Conservation (phyloP, 2,329 filamentous ascomycete species). For the Pestalotiopsis sp. region DNA sequence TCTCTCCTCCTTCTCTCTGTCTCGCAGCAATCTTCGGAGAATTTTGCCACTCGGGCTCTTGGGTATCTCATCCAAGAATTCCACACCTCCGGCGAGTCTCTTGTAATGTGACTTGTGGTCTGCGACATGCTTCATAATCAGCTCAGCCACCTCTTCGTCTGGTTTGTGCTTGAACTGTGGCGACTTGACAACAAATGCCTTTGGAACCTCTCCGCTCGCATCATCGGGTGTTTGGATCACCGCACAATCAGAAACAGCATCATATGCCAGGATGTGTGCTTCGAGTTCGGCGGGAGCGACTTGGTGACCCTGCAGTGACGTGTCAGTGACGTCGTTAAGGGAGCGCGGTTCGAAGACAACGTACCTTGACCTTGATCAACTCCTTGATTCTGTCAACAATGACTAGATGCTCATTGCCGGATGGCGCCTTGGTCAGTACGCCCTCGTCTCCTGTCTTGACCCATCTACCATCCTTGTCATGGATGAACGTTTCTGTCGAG, state of each 20-base stretch:
- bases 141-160: conserved; percentile 41
- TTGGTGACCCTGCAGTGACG: conserved; percentile 62
- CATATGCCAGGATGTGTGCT: conserved; percentile 75
- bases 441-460: conserved; percentile 87
- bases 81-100: conserved; percentile 54
- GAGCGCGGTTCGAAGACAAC: neutral
- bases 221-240: conserved; percentile 73
- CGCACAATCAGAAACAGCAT: conserved; percentile 74
- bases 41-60: conserved; percentile 70
- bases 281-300: conserved; percentile 84
- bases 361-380: conserved; percentile 53
- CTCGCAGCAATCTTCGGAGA: conserved; percentile 61
- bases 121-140: conserved; percentile 54
- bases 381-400: conserved; percentile 74
- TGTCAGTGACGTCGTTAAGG: neutral
- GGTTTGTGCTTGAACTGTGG: conserved; percentile 31
- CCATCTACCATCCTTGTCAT: conserved; percentile 69
- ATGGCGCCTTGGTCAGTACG: conserved; percentile 62
- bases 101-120: conserved; percentile 62
- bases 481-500: conserved; percentile 75
- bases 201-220: conserved; percentile 64
- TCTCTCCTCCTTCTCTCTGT: conserved; percentile 66
- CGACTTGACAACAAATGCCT: conserved; percentile 65
- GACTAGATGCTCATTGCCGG: conserved; percentile 78
- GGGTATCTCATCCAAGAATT: conserved; percentile 60